phyloP scores from a whole-genome alignment of 352 stramenopile species.

The Hyaloperonospora arabidopsidis region DNA sequence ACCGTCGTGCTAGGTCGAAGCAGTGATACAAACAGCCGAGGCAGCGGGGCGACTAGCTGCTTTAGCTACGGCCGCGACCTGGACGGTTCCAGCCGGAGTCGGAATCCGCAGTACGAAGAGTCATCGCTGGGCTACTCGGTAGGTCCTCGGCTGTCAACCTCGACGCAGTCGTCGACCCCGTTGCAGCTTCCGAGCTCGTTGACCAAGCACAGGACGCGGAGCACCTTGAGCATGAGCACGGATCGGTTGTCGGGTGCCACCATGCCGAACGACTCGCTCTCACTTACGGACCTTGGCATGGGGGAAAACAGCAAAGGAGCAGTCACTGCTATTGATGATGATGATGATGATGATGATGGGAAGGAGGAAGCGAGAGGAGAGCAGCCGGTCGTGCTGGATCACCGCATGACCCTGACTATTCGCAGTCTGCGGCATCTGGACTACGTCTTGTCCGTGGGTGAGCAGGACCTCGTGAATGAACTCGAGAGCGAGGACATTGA shows the following conservation, averaged over 20 bases:
- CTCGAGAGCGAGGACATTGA: constrained; percentile 25
- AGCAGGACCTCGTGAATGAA: constrained; percentile 27
- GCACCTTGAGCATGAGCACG: constrained; percentile 16
- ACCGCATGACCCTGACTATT: constrained; percentile 31
- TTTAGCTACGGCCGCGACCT: constrained; percentile 14
- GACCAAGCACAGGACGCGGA: constrained; percentile 18
- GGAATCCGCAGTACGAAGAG: constrained; percentile 14
- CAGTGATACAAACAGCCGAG: constrained; percentile 19
- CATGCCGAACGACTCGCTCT: constrained; percentile 39
- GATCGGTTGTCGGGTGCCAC: constrained; percentile 15
- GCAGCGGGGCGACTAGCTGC: constrained; percentile 16
- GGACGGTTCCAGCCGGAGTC: constrained; percentile 20
- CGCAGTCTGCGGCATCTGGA: constrained; percentile 39
- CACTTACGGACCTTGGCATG: constrained; percentile 31
- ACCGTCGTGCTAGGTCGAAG: constrained; percentile 26
- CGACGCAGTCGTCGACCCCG: constrained; percentile 15
- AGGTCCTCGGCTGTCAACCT: constrained; percentile 15
- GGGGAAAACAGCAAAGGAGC: constrained; percentile 12
- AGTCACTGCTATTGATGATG: too few relatives aligned
- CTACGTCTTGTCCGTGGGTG: constrained; percentile 34
- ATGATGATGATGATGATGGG: constrained; percentile 2
- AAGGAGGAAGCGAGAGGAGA: constrained; percentile 13
- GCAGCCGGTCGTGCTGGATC: constrained; percentile 43
- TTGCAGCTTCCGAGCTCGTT: constrained; percentile 17
- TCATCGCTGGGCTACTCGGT: constrained; percentile 22